Base-by-base conservation (phyloP, 768 basidiomycete species). In the Scleroderma bovista region DNA sequence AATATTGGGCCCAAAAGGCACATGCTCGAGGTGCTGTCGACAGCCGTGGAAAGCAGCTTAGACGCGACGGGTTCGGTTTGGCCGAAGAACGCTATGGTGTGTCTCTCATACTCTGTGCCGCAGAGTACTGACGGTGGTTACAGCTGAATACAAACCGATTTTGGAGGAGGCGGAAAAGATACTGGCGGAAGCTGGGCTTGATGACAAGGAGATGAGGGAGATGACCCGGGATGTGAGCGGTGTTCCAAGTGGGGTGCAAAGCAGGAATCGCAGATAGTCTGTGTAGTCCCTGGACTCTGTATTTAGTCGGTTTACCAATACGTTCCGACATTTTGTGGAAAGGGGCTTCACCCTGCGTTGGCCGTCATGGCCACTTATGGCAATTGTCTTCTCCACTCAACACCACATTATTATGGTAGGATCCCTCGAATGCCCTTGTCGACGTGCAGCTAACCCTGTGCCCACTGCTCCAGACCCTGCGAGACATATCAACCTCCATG, bases 121-220 rank as follows among this genome's bases (percentile, higher is more conserved):
- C 44, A 17, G 13, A 11, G 10, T 32, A 29, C 13, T 34, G 10
- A 40, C 12, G 13, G 5, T 44, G n/a, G 34, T 41, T 45, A 33
- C 60, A 89, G 88, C 69, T n/a, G 73, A 72, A 32, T 95, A 95
- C 61, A 88, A 91, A 59, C 93, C 91, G 0, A 76, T 89, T 6
- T 65, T 94, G 16, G 72, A 83, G 53, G 88, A 93, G 61, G 85
- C 93, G 2, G 89, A 91, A 61, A 84, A 78, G 56, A 93, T 93
- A 38, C 65, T 92, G 45, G 79, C 77, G 10, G 89, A 90, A 57
- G 91, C 93, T 0, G 92, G 90, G 0, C 65, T 93, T 46, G 88
- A 93, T 51, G 86, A 88, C 52, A 85, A 88, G 19, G 88, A 91
- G 58, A 87, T 90, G 77, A 74, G 74, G 57, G 44, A 45, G 22